phyloP scores from a whole-genome alignment of 345 rosid species.

The Ricinus communis region DNA sequence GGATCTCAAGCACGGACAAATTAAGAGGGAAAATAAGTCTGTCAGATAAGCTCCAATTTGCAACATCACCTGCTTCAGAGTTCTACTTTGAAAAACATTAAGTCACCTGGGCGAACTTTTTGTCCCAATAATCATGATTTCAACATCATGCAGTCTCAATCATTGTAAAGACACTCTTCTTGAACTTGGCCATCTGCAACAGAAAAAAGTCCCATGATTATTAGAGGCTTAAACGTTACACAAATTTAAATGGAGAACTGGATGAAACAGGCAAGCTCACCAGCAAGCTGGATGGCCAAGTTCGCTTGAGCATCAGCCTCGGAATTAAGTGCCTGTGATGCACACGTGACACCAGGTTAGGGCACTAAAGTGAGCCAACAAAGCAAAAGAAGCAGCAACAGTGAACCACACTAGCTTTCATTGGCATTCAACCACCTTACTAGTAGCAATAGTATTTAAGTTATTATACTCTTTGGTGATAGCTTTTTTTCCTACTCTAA shows the following conservation, averaged over 20 bases:
- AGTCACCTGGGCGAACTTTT: neutral
- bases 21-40: too few relatives aligned
- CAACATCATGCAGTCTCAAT: neutral
- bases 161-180: neutral
- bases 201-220: neutral
- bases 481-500: neutral
- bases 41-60: neutral
- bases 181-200: slow-evolving; percentile 21
- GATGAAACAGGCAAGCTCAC: slow-evolving; percentile 41
- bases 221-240: neutral
- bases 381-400: neutral
- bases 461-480: neutral
- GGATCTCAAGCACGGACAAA: neutral
- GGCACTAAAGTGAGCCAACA: neutral
- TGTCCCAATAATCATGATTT: neutral
- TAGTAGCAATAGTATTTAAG: neutral
- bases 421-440: neutral
- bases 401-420: neutral
- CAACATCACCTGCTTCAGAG: neutral
- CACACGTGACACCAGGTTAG: neutral
- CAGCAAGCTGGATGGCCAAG: slow-evolving; percentile 60
- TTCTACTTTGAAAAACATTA: neutral
- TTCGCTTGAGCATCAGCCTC: slow-evolving; percentile 92
- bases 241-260: neutral
- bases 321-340: slow-evolving; percentile 49